A percentile compares a stretch with the other conserved stretches of the same genome.
Conservation (phyloP, 2,329 filamentous ascomycete species). For the Fusarium concolor region DNA sequence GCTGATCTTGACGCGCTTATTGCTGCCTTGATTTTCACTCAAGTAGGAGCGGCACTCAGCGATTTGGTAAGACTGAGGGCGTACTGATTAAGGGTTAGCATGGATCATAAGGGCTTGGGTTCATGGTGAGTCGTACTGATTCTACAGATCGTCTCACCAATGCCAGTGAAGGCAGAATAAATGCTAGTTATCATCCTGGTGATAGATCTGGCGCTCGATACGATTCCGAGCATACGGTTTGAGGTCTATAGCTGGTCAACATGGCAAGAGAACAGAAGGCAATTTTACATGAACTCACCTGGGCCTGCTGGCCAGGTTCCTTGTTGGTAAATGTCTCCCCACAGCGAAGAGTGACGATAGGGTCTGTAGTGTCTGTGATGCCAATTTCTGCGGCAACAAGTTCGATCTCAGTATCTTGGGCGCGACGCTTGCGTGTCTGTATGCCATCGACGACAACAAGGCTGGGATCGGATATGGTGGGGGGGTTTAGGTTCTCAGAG, state of each 20-base stretch:
- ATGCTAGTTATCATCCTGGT: slow-evolving; percentile 49
- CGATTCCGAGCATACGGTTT: slow-evolving; percentile 41
- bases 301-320: slow-evolving; percentile 19
- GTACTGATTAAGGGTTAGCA: slow-evolving; percentile 35
- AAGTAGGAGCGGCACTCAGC: slow-evolving; percentile 43
- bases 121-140: slow-evolving; percentile 34
- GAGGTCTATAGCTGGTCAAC: slow-evolving; percentile 22
- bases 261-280: not conserved
- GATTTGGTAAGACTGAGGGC: slow-evolving; percentile 41
- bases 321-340: slow-evolving; percentile 23
- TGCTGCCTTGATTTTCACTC: slow-evolving; percentile 37
- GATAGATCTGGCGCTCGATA: slow-evolving; percentile 35
- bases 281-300: slow-evolving; percentile 17
- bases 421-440: slow-evolving; percentile 47
- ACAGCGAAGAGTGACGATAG: slow-evolving; percentile 35
- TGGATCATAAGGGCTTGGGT: not conserved
- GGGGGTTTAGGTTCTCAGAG: not conserved
- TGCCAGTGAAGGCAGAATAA: slow-evolving; percentile 42
- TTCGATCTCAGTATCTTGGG: slow-evolving; percentile 48
- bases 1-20: slow-evolving; percentile 46
- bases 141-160: slow-evolving; percentile 44
- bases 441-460: slow-evolving; percentile 46
- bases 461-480: slow-evolving; percentile 6
- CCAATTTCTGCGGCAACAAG: slow-evolving; percentile 44
- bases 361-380: slow-evolving; percentile 20